Conservation (phyloP, 2,329 filamentous ascomycete species). For the Ophiocordyceps camponoti-leonardi region DNA sequence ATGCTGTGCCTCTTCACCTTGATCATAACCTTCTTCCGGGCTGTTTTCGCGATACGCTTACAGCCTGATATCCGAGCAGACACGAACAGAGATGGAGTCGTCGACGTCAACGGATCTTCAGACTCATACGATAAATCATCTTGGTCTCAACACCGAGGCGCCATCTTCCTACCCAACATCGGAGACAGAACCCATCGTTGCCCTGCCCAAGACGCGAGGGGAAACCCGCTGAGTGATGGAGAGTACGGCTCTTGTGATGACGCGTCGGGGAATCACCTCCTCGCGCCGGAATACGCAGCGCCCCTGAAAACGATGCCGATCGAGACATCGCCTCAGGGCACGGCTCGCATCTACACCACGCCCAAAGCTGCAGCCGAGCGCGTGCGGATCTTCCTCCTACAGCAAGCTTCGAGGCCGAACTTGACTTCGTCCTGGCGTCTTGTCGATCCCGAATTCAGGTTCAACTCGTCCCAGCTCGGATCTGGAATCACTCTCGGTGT, state of each 20-base stretch:
- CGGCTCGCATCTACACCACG: background rate
- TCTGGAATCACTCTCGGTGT: background rate
- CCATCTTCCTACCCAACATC: slow-evolving; percentile 6
- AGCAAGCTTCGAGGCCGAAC: background rate
- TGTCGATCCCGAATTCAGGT: background rate
- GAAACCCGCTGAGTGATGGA: background rate
- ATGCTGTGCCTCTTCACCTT: too few species aligned
- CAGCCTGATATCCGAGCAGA: slow-evolving; percentile 3
- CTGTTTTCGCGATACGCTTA: background rate
- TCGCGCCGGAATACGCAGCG: background rate
- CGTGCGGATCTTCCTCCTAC: background rate
- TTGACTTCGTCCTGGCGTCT: background rate
- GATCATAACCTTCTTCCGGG: background rate
- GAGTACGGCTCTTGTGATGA: slow-evolving; percentile 1
- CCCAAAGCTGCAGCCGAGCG: background rate
- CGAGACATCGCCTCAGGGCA: background rate
- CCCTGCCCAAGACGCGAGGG: background rate
- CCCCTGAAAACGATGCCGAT: background rate
- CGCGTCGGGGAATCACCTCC: background rate
- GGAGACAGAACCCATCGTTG: slow-evolving; percentile 4
- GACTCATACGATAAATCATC: slow-evolving; percentile 1
- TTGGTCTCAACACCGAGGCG: slow-evolving; percentile 3
- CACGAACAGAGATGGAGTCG: slow-evolving; percentile 5
- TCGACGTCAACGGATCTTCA: background rate
- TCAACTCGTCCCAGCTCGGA: background rate